Percentiles rank a stretch among this genome's conserved stretches.
These are phyloP conservation scores for Phialophora macrospora DNA, from an alignment of 2,329 filamentous ascomycete species.

Conservation along the genomic window DNA sequence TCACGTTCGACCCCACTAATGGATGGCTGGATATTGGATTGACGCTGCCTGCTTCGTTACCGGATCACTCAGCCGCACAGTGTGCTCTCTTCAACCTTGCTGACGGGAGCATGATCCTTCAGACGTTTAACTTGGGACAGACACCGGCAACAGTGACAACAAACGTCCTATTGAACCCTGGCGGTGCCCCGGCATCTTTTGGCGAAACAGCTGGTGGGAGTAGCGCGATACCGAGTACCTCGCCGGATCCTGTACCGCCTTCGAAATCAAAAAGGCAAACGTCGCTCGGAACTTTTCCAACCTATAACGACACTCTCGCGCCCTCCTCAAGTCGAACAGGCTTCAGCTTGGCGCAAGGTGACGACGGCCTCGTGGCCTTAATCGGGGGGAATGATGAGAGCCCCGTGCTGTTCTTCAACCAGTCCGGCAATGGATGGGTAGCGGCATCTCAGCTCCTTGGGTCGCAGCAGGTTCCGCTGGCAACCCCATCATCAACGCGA, in stretches of 20 bases:
- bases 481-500: slow-evolving; percentile 38
- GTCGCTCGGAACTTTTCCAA: slow-evolving; percentile 70
- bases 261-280: slow-evolving; percentile 58
- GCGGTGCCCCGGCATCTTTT: slow-evolving; percentile 57
- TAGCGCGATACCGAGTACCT: slow-evolving; percentile 42
- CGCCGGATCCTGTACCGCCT: slow-evolving; percentile 39
- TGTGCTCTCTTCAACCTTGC: slow-evolving; percentile 70
- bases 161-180: slow-evolving; percentile 67
- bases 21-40: slow-evolving; percentile 73
- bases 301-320: slow-evolving; percentile 76
- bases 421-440: slow-evolving; percentile 75
- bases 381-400: slow-evolving; percentile 73
- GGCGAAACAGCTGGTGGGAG: slow-evolving; percentile 56
- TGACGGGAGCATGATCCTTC: slow-evolving; percentile 77
- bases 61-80: slow-evolving; percentile 64
- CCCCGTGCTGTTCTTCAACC: slow-evolving; percentile 77
- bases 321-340: slow-evolving; percentile 68
- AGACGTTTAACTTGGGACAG: slow-evolving; percentile 74
- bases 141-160: slow-evolving; percentile 77
- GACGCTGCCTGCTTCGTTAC: slow-evolving; percentile 64
- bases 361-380: slow-evolving; percentile 71
- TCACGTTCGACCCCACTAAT: slow-evolving; percentile 67
- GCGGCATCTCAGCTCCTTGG: slow-evolving; percentile 70
- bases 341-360: slow-evolving; percentile 71
- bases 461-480: slow-evolving; percentile 47